Evolutionary conservation across 23 red algal genomes (phyloP).

Genomic region (Gracilaria gracilis): DNA sequence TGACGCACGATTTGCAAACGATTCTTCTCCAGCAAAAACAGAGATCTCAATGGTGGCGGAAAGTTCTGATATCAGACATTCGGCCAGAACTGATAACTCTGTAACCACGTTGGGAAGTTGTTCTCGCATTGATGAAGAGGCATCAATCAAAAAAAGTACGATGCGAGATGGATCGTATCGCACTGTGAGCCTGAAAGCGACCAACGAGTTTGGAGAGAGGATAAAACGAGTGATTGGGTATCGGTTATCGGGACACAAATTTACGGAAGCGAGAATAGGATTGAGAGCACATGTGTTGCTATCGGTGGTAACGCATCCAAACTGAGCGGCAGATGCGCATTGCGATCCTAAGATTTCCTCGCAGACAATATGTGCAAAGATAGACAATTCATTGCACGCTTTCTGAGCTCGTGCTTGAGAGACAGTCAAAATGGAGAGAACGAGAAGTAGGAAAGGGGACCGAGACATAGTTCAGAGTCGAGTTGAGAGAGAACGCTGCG

Average conservation of each 20-base stretch:
- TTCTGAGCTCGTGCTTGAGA: background rate
- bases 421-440: too few species aligned
- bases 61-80: background rate
- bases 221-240: background rate
- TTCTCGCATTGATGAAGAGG: conserved; percentile 1
- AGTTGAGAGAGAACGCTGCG: too few species aligned
- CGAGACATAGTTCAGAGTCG: too few species aligned
- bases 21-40: background rate
- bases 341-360: background rate
- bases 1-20: background rate
- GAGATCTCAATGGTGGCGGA: background rate
- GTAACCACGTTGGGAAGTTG: background rate
- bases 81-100: background rate
- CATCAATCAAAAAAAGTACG: background rate
- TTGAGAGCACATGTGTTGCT: background rate
- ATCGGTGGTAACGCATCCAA: background rate
- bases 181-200: background rate
- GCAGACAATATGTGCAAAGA: background rate
- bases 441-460: too few species aligned
- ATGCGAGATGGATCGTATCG: background rate
- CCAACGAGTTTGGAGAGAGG: background rate
- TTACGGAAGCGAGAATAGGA: background rate
- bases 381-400: background rate
- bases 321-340: background rate
- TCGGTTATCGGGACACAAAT: background rate